Conservation (phyloP, 805 yeast species). For the Wickerhamiella allomyrinae region DNA sequence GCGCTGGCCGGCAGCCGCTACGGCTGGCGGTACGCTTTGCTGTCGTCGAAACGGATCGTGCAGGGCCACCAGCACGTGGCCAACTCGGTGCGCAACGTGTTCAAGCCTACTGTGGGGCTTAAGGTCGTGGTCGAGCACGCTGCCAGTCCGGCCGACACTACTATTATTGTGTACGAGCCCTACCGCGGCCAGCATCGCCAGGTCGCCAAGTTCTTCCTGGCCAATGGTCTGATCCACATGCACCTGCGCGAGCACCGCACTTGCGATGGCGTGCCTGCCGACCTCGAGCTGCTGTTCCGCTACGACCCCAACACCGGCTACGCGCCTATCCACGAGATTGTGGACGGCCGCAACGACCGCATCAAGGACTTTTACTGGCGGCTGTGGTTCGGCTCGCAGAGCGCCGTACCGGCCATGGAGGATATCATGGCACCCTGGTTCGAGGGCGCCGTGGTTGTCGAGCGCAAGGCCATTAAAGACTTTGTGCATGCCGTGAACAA, state of each 20-base stretch:
- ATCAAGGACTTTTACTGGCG: slow-evolving; percentile 96
- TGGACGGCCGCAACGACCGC: slow-evolving; percentile 81
- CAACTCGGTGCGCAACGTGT: slow-evolving; percentile 68
- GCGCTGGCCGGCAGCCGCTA: slow-evolving; percentile 64
- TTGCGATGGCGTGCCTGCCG: slow-evolving; percentile 56
- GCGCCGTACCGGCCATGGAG: slow-evolving; percentile 41
- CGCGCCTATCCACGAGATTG: slow-evolving; percentile 83
- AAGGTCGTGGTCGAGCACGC: slow-evolving; percentile 48
- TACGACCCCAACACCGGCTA: slow-evolving; percentile 82
- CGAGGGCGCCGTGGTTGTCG: slow-evolving; percentile 51
- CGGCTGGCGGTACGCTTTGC: slow-evolving; percentile 86
- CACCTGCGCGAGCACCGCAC: slow-evolving; percentile 79
- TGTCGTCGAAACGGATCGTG: slow-evolving; percentile 63
- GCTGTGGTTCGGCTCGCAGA: slow-evolving; percentile 69
- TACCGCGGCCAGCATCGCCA: slow-evolving; percentile 27
- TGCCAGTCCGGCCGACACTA: slow-evolving; percentile 39
- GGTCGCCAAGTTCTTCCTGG: slow-evolving; percentile 46
- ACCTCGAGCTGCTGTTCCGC: slow-evolving; percentile 62
- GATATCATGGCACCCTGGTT: slow-evolving; percentile 57
- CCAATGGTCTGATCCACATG: slow-evolving; percentile 45
- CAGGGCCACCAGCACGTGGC: slow-evolving; percentile 70
- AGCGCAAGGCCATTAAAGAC: slow-evolving; percentile 68
- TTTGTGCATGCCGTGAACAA: slow-evolving; percentile 96
- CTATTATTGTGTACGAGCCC: slow-evolving; percentile 53
- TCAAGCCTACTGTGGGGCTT: slow-evolving; percentile 56